Conservation (phyloP, 345 rosid species). For the Linum trigynum region DNA sequence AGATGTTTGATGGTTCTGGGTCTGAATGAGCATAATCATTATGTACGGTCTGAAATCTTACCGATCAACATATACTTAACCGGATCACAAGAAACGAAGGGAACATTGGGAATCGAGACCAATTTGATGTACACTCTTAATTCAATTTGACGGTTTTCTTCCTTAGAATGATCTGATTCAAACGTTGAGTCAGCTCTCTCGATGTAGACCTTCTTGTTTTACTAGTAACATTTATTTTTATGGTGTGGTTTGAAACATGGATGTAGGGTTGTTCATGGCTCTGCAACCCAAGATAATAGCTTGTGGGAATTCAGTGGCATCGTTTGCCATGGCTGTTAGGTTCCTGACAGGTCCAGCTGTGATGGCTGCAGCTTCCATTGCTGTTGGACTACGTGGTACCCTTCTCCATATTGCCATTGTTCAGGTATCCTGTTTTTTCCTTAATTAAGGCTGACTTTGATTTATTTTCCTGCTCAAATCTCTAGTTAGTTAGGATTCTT, state of each 20-base stretch:
- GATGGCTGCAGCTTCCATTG: conserved; percentile 32
- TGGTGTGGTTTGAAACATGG: background rate
- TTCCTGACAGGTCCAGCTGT: conserved; percentile 30
- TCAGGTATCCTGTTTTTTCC: conserved; percentile 12
- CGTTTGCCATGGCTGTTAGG: conserved; percentile 29
- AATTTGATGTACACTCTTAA: too few species aligned
- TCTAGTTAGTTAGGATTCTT: background rate
- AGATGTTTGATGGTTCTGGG: too few species aligned
- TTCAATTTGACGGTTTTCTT: too few species aligned
- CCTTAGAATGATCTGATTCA: too few species aligned
- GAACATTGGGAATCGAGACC: too few species aligned
- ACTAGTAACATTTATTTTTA: background rate
- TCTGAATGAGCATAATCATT: too few species aligned
- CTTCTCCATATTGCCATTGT: conserved; percentile 28
- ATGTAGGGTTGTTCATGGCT: conserved; percentile 25
- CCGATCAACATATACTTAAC: too few species aligned
- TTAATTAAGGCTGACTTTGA: too few species aligned
- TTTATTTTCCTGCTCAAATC: too few species aligned
- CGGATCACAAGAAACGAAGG: too few species aligned
- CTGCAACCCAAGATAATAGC: conserved; percentile 29
- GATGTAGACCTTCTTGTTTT: background rate
- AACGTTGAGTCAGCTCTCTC: background rate
- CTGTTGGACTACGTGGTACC: conserved; percentile 27
- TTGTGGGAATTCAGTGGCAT: conserved; percentile 23
- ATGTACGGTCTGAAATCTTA: too few species aligned